A percentile compares a stretch with the other conserved stretches of the same genome.
Conservation (phyloP, 2,329 filamentous ascomycete genomes). For the Daldinia eschscholtzii region DNA sequence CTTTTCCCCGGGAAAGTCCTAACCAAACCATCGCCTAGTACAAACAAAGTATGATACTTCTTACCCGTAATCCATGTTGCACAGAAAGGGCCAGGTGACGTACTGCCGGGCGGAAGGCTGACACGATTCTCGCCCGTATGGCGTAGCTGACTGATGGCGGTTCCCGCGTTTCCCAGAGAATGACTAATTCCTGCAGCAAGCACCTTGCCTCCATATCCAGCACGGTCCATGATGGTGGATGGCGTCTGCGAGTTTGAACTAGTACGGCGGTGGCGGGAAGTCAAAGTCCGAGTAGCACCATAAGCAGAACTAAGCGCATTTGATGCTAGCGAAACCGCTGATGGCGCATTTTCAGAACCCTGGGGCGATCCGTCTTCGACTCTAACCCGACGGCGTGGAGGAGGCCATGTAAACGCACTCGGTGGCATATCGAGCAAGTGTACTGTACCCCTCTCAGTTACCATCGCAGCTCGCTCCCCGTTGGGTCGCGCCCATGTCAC, state of each 20-base stretch:
- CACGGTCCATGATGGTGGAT: constrained; percentile 67
- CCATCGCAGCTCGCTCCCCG: constrained; percentile 85
- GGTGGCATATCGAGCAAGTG: constrained; percentile 90
- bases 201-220: constrained; percentile 77
- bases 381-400: constrained; percentile 68
- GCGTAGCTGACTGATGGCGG: constrained; percentile 75
- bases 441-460: constrained; percentile 94
- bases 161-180: constrained; percentile 80
- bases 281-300: constrained; percentile 73
- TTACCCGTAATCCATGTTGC: constrained; percentile 75
- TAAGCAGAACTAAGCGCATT: constrained; percentile 78
- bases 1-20: constrained; percentile 73
- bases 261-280: constrained; percentile 67
- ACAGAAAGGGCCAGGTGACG: constrained; percentile 66
- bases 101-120: constrained; percentile 70
- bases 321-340: constrained; percentile 76
- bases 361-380: constrained; percentile 61
- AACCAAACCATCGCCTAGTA: constrained; percentile 74
- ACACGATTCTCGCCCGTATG: constrained; percentile 82
- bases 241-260: constrained; percentile 59
- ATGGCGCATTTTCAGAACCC: constrained; percentile 62
- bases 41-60: constrained; percentile 72
- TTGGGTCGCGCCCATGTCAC: constrained; percentile 87
- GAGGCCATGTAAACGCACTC: constrained; percentile 88
- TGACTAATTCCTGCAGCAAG: constrained; percentile 80